phyloP scores from a whole-genome alignment of 2,329 filamentous ascomycete genomes.

The Amphichorda felina region DNA sequence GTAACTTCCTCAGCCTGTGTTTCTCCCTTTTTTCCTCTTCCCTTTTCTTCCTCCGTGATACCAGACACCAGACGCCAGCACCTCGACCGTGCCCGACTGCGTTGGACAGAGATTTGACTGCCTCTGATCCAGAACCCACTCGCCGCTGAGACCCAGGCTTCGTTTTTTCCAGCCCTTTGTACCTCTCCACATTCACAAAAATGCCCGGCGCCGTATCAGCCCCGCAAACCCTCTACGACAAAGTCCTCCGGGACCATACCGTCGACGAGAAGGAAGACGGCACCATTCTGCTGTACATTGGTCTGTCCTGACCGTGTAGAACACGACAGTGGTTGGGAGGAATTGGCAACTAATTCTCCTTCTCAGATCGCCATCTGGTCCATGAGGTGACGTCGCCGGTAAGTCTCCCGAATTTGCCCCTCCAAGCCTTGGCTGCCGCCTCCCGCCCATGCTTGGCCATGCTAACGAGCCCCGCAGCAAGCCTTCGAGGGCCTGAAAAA shows the following conservation, averaged over 20 bases:
- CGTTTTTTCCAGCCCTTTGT: no score
- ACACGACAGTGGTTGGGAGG: no score
- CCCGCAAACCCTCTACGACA: constrained; percentile 89
- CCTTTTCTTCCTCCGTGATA: neutral
- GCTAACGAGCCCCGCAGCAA: constrained; percentile 47
- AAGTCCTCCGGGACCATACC: constrained; percentile 89
- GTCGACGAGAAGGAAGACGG: constrained; percentile 93
- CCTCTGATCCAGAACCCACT: no score
- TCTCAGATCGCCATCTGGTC: constrained; percentile 78
- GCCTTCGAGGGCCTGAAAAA: constrained; percentile 93
- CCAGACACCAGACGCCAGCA: neutral
- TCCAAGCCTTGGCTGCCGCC: no score
- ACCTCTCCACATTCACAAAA: constrained; percentile 20
- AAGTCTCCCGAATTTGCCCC: constrained; percentile 21
- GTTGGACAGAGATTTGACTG: no score
- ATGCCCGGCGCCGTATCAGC: constrained; percentile 67
- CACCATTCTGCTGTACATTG: constrained; percentile 86
- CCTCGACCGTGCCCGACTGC: no score
- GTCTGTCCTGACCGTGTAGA: constrained; percentile 29
- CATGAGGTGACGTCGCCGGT: constrained; percentile 97
- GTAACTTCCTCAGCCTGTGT: no score
- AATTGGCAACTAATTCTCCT: neutral
- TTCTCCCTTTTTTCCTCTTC: neutral
- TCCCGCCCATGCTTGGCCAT: no score
- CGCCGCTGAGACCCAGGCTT: no score